phyloP scores from a whole-genome alignment of 2,329 filamentous ascomycete genomes.

The Talaromyces sp. region DNA sequence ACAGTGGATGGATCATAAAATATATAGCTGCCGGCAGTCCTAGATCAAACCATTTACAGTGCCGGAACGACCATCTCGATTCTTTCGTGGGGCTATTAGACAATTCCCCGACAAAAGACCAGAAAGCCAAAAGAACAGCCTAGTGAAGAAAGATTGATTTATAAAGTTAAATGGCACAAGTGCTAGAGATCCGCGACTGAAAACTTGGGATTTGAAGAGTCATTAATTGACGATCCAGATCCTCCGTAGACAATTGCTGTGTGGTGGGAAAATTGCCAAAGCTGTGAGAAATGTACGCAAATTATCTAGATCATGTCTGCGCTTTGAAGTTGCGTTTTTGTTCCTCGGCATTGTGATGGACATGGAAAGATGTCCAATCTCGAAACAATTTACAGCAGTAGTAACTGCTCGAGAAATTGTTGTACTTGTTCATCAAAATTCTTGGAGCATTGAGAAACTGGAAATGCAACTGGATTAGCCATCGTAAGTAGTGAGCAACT shows the following conservation, averaged over 20 bases:
- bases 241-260: background rate
- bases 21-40: background rate
- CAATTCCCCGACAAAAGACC: background rate
- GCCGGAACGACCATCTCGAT: background rate
- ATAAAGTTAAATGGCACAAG: background rate
- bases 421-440: background rate
- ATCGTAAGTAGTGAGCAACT: background rate
- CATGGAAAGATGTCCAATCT: background rate
- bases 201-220: background rate
- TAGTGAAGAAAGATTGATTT: background rate
- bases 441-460: background rate
- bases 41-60: background rate
- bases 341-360: background rate
- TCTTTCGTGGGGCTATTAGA: background rate
- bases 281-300: background rate
- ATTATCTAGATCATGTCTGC: background rate
- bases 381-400: background rate
- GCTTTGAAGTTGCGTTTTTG: background rate
- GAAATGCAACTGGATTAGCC: background rate
- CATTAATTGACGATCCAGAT: too few species aligned
- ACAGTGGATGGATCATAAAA: background rate
- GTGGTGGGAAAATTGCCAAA: background rate
- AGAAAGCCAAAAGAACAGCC: background rate
- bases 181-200: background rate
- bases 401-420: background rate